A percentile compares a stretch with the other conserved stretches of the same genome.
phyloP scores from a whole-genome alignment of 495 filamentous ascomycete genomes.

The Lasiosphaeris hirsuta region DNA sequence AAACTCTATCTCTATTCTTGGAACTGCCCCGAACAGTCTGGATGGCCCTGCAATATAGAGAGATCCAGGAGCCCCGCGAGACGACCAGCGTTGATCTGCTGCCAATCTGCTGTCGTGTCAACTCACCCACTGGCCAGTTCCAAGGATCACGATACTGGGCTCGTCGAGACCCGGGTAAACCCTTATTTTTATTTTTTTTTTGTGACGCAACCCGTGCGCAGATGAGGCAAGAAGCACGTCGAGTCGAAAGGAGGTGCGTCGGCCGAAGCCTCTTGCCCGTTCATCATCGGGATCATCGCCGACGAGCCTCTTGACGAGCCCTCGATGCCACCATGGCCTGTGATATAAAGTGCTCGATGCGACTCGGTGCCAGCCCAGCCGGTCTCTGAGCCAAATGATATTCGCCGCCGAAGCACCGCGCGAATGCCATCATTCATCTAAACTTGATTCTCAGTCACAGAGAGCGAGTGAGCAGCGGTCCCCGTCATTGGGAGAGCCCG shows the following conservation, averaged over 20 bases:
- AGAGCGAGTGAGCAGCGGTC: not conserved
- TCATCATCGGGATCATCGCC: slow-evolving; percentile 9
- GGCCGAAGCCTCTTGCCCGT: not conserved
- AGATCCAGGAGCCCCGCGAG: not conserved
- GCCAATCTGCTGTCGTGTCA: slow-evolving; percentile 5
- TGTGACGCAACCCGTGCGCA: not conserved
- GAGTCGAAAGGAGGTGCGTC: not conserved
- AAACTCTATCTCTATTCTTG: slow-evolving; percentile 15
- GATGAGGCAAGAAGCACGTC: not conserved
- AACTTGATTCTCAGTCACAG: slow-evolving; percentile 10
- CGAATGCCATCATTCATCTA: slow-evolving; percentile 18
- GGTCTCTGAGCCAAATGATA: slow-evolving; percentile 11
- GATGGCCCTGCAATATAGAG: slow-evolving; percentile 1
- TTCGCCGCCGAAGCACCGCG: slow-evolving; percentile 12
- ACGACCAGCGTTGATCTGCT: slow-evolving; percentile 4
- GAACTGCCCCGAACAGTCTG: not conserved
- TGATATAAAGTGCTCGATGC: slow-evolving; percentile 17
- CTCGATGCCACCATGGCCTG: slow-evolving; percentile 13
- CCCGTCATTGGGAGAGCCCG: slow-evolving; percentile 5
- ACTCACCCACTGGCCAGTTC: not conserved
- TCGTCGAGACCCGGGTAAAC: slow-evolving; percentile 7
- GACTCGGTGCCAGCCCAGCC: slow-evolving; percentile 14
- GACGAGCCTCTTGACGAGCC: slow-evolving; percentile 14
- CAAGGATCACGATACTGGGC: not conserved
- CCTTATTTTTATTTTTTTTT: too few relatives aligned